Conservation (phyloP, 2,329 filamentous ascomycete genomes). For the Apiospora koreana region DNA sequence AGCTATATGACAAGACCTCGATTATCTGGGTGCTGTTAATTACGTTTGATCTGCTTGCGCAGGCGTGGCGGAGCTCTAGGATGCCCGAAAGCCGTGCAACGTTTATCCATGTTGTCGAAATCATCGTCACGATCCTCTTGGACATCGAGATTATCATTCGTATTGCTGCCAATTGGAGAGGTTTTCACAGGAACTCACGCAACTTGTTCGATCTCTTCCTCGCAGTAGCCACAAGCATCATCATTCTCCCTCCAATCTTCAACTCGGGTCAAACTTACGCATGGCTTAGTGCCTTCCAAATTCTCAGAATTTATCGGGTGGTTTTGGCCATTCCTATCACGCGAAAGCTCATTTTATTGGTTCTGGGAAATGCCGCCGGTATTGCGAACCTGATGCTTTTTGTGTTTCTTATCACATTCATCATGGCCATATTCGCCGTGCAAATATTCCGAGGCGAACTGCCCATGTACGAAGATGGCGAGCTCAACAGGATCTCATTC, state of each 20-base stretch:
- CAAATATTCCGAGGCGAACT: constrained; percentile 92
- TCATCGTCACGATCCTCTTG: constrained; percentile 75
- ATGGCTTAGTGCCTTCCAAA: constrained; percentile 92
- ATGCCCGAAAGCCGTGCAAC: constrained; percentile 64
- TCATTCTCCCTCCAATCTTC: constrained; percentile 80
- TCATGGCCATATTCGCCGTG: constrained; percentile 89
- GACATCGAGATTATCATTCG: constrained; percentile 81
- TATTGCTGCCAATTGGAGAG: constrained; percentile 76
- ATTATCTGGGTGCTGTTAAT: constrained; percentile 83
- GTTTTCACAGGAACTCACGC: constrained; percentile 71
- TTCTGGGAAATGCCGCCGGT: constrained; percentile 89
- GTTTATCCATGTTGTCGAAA: constrained; percentile 74
- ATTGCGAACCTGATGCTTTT: constrained; percentile 94
- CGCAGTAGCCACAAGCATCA: constrained; percentile 79
- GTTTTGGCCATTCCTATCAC: constrained; percentile 89
- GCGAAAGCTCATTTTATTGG: constrained; percentile 79
- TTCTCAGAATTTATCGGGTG: constrained; percentile 86
- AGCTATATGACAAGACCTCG: constrained; percentile 71
- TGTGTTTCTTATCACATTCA: constrained; percentile 91
- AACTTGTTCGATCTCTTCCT: constrained; percentile 83
- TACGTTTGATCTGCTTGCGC: constrained; percentile 74
- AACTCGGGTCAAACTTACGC: constrained; percentile 72
- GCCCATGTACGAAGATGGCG: constrained; percentile 61
- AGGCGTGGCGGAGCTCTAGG: constrained; percentile 72
- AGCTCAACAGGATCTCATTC: constrained; percentile 73